These are phyloP conservation scores for Astrocystis sublimbata DNA, from an alignment of 495 filamentous ascomycete genomes.

Conservation along the genomic window DNA sequence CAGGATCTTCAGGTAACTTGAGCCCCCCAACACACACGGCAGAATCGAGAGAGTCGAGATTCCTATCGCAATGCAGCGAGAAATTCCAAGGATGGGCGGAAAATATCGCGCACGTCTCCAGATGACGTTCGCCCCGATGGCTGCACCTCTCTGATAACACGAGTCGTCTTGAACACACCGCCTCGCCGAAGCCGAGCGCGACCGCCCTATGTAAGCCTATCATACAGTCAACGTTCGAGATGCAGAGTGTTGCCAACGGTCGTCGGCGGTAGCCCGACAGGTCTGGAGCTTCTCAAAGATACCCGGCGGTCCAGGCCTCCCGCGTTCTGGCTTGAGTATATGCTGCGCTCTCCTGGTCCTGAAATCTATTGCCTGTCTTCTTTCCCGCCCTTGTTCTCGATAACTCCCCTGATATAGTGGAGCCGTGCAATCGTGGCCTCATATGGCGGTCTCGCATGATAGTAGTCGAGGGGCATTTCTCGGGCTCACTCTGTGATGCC, in stretches of 20 bases:
- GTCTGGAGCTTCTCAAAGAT: constrained; percentile 43
- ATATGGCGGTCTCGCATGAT: not conserved
- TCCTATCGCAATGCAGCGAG: not conserved
- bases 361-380: not conserved
- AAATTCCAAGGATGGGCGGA: not conserved
- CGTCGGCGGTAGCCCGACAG: constrained; percentile 26
- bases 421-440: constrained; percentile 4
- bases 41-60: not conserved
- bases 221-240: constrained; percentile 18
- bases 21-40: not conserved
- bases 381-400: not conserved
- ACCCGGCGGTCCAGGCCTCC: constrained; percentile 8
- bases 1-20: not conserved
- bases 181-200: not conserved
- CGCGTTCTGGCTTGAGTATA: not conserved
- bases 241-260: constrained; percentile 39
- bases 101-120: constrained; percentile 12
- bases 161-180: constrained; percentile 1
- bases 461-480: constrained; percentile 10
- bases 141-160: not conserved
- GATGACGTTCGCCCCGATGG: not conserved
- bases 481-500: constrained; percentile 10
- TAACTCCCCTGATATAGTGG: not conserved
- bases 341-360: constrained; percentile 3
- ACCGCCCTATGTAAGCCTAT: not conserved